Conservation (phyloP, 805 yeast species). For the Teunomyces tritomae region DNA sequence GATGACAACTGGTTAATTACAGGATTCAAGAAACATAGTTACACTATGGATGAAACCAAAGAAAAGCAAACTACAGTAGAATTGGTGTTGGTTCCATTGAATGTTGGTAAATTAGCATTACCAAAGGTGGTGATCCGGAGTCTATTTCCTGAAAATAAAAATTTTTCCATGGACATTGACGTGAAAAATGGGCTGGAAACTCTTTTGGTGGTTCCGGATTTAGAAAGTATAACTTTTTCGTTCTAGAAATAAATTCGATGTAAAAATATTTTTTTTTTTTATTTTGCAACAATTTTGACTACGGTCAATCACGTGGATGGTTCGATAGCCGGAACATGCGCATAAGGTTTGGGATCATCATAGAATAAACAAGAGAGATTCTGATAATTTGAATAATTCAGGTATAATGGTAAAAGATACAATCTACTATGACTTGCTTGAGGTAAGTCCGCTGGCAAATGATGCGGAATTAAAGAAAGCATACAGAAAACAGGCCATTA, state of each 20-base stretch:
- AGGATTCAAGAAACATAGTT: constrained; percentile 60
- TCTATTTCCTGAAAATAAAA: constrained; percentile 21
- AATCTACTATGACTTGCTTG: constrained; percentile 78
- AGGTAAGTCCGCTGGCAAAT: constrained; percentile 66
- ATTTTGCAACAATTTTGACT: background rate
- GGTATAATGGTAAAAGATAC: constrained; percentile 76
- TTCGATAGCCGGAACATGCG: background rate
- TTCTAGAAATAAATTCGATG: constrained; percentile 32
- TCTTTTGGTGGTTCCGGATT: constrained; percentile 67
- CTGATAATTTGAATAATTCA: too few relatives aligned
- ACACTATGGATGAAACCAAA: constrained; percentile 30
- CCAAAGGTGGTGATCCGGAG: constrained; percentile 55
- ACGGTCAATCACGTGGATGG: background rate
- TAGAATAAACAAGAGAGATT: too few relatives aligned
- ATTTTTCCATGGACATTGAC: constrained; percentile 54
- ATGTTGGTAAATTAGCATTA: constrained; percentile 65
- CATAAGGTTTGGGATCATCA: background rate
- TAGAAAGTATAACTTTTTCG: constrained; percentile 58
- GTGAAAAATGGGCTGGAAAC: constrained; percentile 68
- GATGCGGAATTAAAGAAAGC: constrained; percentile 88
- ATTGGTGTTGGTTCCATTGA: constrained; percentile 66
- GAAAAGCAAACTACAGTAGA: constrained; percentile 20
- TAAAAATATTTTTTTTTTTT: background rate
- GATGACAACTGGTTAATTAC: constrained; percentile 79
- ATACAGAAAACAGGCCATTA: constrained; percentile 85